phyloP scores from a whole-genome alignment of 495 filamentous ascomycete genomes.

The Aspergillus carlsbadensis region DNA sequence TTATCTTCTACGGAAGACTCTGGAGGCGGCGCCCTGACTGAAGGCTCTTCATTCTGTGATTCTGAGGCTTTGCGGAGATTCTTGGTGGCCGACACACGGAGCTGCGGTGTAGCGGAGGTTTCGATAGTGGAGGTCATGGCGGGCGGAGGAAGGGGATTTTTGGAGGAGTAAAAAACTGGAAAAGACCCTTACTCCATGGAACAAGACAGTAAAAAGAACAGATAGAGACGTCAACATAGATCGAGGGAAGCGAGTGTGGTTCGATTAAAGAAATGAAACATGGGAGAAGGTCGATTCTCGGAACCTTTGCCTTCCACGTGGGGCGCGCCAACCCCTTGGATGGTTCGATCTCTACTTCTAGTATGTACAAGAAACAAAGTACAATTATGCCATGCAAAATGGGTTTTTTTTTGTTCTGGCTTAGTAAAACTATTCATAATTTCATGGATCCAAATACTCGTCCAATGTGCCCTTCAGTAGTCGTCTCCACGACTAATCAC shows the following conservation, averaged over 20 bases:
- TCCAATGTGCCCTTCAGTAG: constrained; percentile 52
- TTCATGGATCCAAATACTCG: constrained; percentile 1
- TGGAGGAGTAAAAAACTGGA: not conserved
- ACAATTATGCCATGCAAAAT: not conserved
- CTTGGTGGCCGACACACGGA: constrained; percentile 39
- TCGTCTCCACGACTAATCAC: constrained; percentile 90
- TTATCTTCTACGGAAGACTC: constrained; percentile 47
- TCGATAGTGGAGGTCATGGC: constrained; percentile 35
- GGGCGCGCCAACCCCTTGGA: constrained; percentile 33
- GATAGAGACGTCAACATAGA: constrained; percentile 17
- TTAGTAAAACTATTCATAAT: constrained; percentile 9
- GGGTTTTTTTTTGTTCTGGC: not conserved
- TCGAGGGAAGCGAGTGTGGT: constrained; percentile 12
- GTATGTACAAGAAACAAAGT: not conserved
- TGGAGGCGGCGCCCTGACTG: constrained; percentile 34
- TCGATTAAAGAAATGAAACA: constrained; percentile 13
- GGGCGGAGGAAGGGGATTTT: constrained; percentile 4
- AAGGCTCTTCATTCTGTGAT: constrained; percentile 19
- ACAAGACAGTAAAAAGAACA: constrained; percentile 7
- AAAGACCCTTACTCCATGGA: constrained; percentile 22
- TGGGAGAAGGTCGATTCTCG: constrained; percentile 15
- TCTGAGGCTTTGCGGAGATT: constrained; percentile 14
- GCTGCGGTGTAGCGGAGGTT: constrained; percentile 36
- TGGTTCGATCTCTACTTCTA: constrained; percentile 27
- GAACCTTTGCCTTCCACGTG: constrained; percentile 38